These are phyloP conservation scores for Taphrina wiesneri DNA, from an alignment of 1,139 yeast genomes.

Conservation along the genomic window DNA sequence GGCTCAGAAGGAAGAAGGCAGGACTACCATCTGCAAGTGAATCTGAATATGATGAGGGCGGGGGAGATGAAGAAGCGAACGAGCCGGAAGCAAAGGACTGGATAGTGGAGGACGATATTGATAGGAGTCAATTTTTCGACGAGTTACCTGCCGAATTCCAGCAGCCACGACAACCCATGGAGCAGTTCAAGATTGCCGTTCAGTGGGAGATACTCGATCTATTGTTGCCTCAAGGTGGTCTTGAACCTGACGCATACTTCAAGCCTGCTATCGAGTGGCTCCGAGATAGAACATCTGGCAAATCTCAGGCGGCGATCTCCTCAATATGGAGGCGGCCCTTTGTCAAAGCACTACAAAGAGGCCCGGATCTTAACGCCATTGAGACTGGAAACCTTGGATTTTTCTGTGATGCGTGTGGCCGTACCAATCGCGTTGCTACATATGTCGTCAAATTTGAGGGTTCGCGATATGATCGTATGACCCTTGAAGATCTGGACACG, in stretches of 20 bases:
- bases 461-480: conserved; percentile 25
- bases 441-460: conserved; percentile 29
- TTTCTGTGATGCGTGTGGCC: conserved; percentile 30
- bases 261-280: conserved; percentile 32
- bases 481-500: conserved; percentile 24
- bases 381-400: conserved; percentile 31
- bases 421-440: conserved; percentile 26
- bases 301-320: conserved; percentile 18
- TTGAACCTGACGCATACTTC: conserved; percentile 27
- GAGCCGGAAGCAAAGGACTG: not conserved
- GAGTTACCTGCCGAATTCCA: conserved; percentile 19
- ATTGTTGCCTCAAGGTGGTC: conserved; percentile 26
- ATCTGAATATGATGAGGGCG: not conserved
- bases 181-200: conserved; percentile 27
- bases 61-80: not conserved
- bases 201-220: conserved; percentile 31
- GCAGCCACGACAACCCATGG: conserved; percentile 25
- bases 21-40: conserved; percentile 21
- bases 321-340: conserved; percentile 22
- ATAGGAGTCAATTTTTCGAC: not conserved
- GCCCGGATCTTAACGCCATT: conserved; percentile 19
- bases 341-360: conserved; percentile 20
- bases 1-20: conserved; percentile 24
- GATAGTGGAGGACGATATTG: conserved; percentile 14
- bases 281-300: conserved; percentile 25